These are phyloP conservation scores for Lactarius sanguifluus DNA, from an alignment of 768 basidiomycete genomes.

Conservation along the genomic window DNA sequence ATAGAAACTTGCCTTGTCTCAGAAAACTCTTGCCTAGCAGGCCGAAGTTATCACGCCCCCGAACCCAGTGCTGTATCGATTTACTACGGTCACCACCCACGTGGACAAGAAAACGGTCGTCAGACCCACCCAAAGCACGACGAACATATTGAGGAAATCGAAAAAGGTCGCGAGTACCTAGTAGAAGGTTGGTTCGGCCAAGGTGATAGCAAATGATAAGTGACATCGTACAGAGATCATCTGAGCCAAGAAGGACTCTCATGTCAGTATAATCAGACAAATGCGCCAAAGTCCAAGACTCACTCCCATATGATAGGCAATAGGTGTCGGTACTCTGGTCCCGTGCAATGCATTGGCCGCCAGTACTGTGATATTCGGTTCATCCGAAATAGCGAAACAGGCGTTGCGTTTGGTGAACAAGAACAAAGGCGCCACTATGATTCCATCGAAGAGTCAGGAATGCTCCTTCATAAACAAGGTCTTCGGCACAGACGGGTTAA, in stretches of 20 bases:
- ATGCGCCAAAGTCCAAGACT: not conserved
- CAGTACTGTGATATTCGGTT: too few relatives aligned
- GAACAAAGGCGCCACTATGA: slow-evolving; percentile 10
- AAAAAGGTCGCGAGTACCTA: slow-evolving; percentile 18
- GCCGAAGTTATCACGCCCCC: slow-evolving; percentile 13
- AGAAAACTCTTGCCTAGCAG: slow-evolving; percentile 25
- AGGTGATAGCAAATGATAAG: not conserved
- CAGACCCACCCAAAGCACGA: slow-evolving; percentile 17
- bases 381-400: slow-evolving; percentile 10
- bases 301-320: slow-evolving; percentile 23
- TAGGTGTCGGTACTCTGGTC: rapidly evolving
- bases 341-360: not conserved
- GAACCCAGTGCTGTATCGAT: slow-evolving; percentile 20
- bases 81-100: not conserved
- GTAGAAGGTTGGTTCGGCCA: not conserved
- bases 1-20: slow-evolving; percentile 24
- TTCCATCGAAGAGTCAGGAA: slow-evolving; percentile 6
- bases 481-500: slow-evolving; percentile 5
- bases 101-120: not conserved
- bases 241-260: not conserved
- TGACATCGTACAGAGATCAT: slow-evolving; percentile 14
- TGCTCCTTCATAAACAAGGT: not conserved
- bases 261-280: not conserved
- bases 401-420: not conserved
- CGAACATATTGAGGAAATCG: slow-evolving; percentile 19